Base-by-base conservation (phyloP, 192 early-diverging fungal species). In the Pilaira anomala region DNA sequence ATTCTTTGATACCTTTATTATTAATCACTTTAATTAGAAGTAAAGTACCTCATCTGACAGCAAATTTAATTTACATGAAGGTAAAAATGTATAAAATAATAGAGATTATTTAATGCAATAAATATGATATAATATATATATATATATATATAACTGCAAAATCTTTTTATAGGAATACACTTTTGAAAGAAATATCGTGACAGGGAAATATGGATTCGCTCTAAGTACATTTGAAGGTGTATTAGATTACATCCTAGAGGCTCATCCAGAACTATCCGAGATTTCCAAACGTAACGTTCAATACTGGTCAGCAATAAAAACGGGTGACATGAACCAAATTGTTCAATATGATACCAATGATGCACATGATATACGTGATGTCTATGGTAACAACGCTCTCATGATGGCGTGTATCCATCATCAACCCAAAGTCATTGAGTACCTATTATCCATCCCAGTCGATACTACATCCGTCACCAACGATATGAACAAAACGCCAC, bases 221-320 rank as follows among this genome's bases (percentile, higher is more conserved):
- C 74, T 81, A 12, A 76, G 72, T n/a, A 78, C 80, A 3, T 46
- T 81, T 40, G 80, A 81, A 33, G 77, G 74, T 0, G 77, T 81
- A 8, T 60, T 76, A 2, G 72, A 71, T 5, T 81, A 81, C 39
- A 65, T 81, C 11, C 26, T 68, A 24, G 56, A 73, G 6, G 69
- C 70, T 24, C 39, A 57, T 22, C 52, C 62, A 7, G 59, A 67
- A 14, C 50, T 81, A 8, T 57, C 69, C 2, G 55, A 65, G 12
- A 39, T 81, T 1, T 76, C 80, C 0, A 9, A 46, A 25, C 66
- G 46, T 9, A 81, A 81, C 33, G 64, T 76, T 30, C 50, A 49
- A 7, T 70, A 71, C 19, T 76, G 76, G 74, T 56, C 65, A 25
- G 53, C 60, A 9, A 40, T 78, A 11, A 59, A 65, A 9, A 21